Percentiles rank a stretch among this genome's conserved stretches.
Conservation (phyloP, 176 grass and related monocot species). For the Triticum aestivum region IWGSC_CS_RefSeq_v2.1 NC_057799.1:419618936-419619435, state of each 20-base stretch:
- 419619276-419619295: not conserved
- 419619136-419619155: conserved; percentile 76
- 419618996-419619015: conserved; percentile 80
- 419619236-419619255: conserved; percentile 21
- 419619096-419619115: conserved; percentile 89
- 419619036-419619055: conserved; percentile 97
- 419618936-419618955: conserved; percentile 81
- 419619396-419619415: not conserved
- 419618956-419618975: conserved; percentile 84
- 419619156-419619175: conserved; percentile 76
- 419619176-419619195: conserved; percentile 24
- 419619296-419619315: conserved; percentile 1
- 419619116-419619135: conserved; percentile 77
- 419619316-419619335: not conserved
- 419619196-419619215: not conserved
- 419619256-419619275: not conserved
- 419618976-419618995: conserved; percentile 75
- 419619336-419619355: conserved; percentile 4
- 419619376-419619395: not conserved
- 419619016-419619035: conserved; percentile 65
- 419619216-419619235: not conserved
- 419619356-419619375: not conserved
- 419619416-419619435: not conserved
- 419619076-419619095: conserved; percentile 97
- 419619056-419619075: conserved; percentile 82